A percentile compares a stretch with the other conserved stretches of the same genome.
Evolutionary conservation across 306 rosid genomes (phyloP).

Genomic region (Cucurbita maxima): DNA sequence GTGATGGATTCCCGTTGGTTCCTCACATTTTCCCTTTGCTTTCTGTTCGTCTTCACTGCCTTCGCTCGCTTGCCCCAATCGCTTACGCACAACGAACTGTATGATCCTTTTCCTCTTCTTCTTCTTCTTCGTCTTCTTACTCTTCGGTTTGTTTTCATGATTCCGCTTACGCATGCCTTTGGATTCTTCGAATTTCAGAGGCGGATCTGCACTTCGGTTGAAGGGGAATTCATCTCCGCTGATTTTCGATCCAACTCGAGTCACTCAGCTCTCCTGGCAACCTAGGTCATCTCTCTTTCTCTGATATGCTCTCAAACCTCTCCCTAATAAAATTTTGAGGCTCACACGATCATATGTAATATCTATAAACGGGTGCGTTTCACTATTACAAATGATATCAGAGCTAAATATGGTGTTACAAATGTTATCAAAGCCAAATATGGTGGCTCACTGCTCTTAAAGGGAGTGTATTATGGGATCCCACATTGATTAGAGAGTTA

Average conservation of each 20-base stretch:
- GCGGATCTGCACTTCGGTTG: conserved; percentile 37
- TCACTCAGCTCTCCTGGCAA: conserved; percentile 72
- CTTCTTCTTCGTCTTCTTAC: neutral
- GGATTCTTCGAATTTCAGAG: conserved; percentile 18
- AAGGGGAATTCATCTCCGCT: conserved; percentile 25
- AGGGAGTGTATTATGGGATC: too few species aligned
- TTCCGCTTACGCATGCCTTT: neutral
- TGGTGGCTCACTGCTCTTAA: too few species aligned
- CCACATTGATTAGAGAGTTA: too few species aligned
- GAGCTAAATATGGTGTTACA: too few species aligned
- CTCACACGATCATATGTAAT: too few species aligned
- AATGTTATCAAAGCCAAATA: too few species aligned
- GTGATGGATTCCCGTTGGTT: neutral
- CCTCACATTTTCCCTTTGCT: conserved; percentile 9
- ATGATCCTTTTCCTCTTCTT: neutral
- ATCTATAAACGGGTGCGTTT: too few species aligned
- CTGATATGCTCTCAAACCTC: too few species aligned
- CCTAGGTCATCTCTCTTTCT: conserved; percentile 51
- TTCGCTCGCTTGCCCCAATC: conserved; percentile 6
- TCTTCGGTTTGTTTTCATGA: neutral
- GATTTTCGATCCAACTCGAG: conserved; percentile 62
- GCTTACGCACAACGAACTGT: conserved; percentile 13
- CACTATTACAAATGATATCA: too few species aligned
- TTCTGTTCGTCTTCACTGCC: neutral
- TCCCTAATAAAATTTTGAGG: too few species aligned